These are phyloP conservation scores for Annona squamosa DNA, from an alignment of 164 flowering plant genomes.

Conservation along the genomic window DNA sequence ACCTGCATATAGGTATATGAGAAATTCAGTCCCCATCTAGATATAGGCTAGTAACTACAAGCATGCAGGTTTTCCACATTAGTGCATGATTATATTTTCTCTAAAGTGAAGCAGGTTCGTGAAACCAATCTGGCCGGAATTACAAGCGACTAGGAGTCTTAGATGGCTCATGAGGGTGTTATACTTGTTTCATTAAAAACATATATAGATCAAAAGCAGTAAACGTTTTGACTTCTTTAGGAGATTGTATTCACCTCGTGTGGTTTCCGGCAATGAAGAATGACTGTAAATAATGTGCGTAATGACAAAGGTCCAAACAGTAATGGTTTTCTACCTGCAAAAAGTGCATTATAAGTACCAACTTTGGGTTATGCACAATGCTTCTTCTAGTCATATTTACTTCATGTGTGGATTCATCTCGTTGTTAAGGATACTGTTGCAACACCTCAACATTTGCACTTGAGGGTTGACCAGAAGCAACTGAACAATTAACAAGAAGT, in stretches of 20 bases:
- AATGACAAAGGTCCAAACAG: too few species aligned
- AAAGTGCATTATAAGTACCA: neutral
- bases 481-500: neutral
- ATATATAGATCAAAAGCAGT: too few species aligned
- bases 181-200: too few species aligned
- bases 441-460: neutral
- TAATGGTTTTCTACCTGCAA: too few species aligned
- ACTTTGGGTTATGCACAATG: neutral
- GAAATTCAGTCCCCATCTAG: neutral
- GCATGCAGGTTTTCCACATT: neutral
- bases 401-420: neutral
- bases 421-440: neutral
- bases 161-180: too few species aligned
- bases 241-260: too few species aligned
- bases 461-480: neutral
- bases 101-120: neutral
- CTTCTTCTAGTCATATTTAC: neutral
- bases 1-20: conserved; percentile 34
- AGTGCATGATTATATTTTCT: neutral
- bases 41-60: neutral
- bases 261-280: too few species aligned
- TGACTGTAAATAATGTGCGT: too few species aligned
- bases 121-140: too few species aligned
- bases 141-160: too few species aligned
- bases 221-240: too few species aligned